Percentiles rank a stretch among this genome's conserved stretches.
Conservation (phyloP, 768 basidiomycete species). For the Tylopilus subfusipes region DNA sequence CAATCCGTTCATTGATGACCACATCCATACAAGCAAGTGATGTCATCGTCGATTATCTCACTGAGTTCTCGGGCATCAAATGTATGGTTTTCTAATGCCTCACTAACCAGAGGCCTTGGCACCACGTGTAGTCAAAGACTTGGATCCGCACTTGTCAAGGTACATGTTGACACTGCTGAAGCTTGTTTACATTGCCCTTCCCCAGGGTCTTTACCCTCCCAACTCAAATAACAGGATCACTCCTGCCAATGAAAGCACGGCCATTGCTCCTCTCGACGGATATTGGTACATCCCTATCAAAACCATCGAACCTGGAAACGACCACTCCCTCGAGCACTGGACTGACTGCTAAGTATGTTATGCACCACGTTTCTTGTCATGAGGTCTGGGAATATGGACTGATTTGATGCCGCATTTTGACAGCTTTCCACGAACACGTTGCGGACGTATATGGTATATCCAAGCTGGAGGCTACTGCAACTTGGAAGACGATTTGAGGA, state of each 20-base stretch:
- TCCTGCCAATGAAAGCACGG: conserved; percentile 72
- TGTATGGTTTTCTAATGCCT: conserved; percentile 47
- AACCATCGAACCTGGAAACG: conserved; percentile 82
- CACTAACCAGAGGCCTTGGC: no score
- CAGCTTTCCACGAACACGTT: conserved; percentile 65
- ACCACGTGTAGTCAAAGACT: conserved; percentile 69
- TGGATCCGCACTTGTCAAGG: conserved; percentile 78
- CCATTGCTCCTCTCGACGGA: conserved; percentile 72
- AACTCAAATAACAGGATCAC: conserved; percentile 64
- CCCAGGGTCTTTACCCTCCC: conserved; percentile 88
- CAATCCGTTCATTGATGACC: conserved; percentile 94
- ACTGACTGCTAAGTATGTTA: conserved; percentile 51
- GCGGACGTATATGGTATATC: conserved; percentile 55
- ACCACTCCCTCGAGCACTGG: conserved; percentile 83
- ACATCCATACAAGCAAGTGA: conserved; percentile 98
- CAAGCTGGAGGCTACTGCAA: conserved; percentile 59
- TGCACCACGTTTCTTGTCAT: neutral
- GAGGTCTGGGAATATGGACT: neutral
- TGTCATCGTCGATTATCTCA: conserved; percentile 90
- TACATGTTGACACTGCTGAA: conserved; percentile 94
- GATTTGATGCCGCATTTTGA: conserved; percentile 10
- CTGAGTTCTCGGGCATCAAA: conserved; percentile 94
- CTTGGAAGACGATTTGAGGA: no score
- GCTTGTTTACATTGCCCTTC: conserved; percentile 84
- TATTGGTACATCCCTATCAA: conserved; percentile 89